Evolutionary conservation across 2,329 filamentous ascomycete genomes (phyloP).

Genomic region (Penicillium sp.): DNA sequence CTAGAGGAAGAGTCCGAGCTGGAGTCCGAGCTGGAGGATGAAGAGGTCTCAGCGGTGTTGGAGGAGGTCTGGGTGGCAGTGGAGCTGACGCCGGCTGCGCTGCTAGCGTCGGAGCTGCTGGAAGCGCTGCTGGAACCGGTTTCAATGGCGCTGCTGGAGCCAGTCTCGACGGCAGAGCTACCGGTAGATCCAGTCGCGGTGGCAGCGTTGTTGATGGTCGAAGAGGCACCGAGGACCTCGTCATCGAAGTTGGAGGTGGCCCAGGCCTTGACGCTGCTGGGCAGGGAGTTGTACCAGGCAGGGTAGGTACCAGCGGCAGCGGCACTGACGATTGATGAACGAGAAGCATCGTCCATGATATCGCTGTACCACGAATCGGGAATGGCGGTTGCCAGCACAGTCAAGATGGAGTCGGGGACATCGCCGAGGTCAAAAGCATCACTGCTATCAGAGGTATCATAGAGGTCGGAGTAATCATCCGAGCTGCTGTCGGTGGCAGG

Average conservation of each 20-base stretch:
- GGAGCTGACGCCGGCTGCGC: conserved; percentile 1
- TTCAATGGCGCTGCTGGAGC: neutral
- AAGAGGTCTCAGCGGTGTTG: neutral
- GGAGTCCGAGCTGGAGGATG: neutral
- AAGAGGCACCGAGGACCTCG: neutral
- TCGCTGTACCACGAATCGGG: conserved; percentile 23
- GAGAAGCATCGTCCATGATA: conserved; percentile 15
- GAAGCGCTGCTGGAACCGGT: conserved; percentile 1
- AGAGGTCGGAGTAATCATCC: neutral
- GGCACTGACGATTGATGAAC: conserved; percentile 19
- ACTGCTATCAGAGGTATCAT: neutral
- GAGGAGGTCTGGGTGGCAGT: neutral
- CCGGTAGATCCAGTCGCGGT: neutral
- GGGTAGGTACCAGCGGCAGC: conserved; percentile 24
- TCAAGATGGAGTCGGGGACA: conserved; percentile 24
- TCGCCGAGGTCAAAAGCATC: conserved; percentile 1
- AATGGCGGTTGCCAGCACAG: conserved; percentile 28
- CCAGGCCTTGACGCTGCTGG: conserved; percentile 27
- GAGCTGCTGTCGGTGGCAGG: conserved; percentile 9
- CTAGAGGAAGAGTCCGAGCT: conserved; percentile 1
- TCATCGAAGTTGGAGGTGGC: conserved; percentile 9
- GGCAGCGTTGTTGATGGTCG: neutral
- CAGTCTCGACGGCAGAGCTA: neutral
- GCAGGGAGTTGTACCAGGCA: conserved; percentile 30
- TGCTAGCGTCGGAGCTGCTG: neutral